Base-by-base conservation (phyloP, 805 yeast genomes). In the Candida coquimbonensis region DNA sequence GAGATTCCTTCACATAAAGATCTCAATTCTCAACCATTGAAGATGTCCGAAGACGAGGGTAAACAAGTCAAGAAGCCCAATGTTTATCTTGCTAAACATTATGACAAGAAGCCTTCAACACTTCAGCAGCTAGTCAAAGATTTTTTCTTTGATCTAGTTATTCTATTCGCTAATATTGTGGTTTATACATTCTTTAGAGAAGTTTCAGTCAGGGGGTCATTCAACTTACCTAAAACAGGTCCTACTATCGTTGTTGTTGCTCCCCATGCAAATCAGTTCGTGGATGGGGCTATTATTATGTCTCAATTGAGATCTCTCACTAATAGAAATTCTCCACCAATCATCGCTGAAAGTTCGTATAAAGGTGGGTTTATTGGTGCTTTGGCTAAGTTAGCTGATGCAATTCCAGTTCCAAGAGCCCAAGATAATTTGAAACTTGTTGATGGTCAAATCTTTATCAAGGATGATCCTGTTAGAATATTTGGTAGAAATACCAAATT, bases 381-480 rank as follows among this genome's bases (percentile, higher is more conserved):
- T n/a, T 70, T 91, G 52, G 81, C 96, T 7, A 69, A 80, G 44
- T 70, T 80, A 38, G 85, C 87, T 51, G 73, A 80, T 58, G 75
- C 96, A 4, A 90, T 91, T 47, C 96, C 96, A 0, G 98, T 93
- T 2, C 82, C 83, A 9, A 73, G 99, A 52, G 86, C 95, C 5
- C 98, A 93, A 64, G 99, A 91, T 63, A 81, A 80, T 59, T 73
- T 91, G 56, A 66, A 62, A 32, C 61, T 69, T 9, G 95, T 79
- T n/a, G 78, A 78, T 44, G 96, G 96, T 4, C 72, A 68, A 45
- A 80, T 90, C 9, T 77, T 51, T 49, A 59, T 80, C 27, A 81
- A 80, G 49, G 75, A 72, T 36, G 65, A 65, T 25, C 76, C 80
- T 51, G 62, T 72, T 31, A 61, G 65, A 12, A 68, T 91, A 2